Evolutionary conservation across 805 yeast species (phyloP).

Genomic region (Sugiyamaella valdiviana): DNA sequence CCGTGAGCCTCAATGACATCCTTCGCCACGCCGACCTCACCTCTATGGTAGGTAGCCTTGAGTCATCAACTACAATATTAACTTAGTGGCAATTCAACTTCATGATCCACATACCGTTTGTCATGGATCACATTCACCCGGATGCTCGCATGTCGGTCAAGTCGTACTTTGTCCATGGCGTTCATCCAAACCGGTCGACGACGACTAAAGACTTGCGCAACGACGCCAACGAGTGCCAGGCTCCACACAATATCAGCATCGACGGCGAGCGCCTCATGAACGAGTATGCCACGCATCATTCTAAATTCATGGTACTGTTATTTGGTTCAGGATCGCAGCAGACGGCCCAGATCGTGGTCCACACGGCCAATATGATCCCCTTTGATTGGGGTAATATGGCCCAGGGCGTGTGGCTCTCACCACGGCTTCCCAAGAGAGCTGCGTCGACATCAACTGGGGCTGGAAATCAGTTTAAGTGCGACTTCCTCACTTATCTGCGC

Average conservation of each 20-base stretch:
- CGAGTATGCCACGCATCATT: slow-evolving; percentile 29
- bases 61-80: too few relatives aligned
- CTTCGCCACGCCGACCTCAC: slow-evolving; percentile 20
- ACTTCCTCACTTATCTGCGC: slow-evolving; percentile 23
- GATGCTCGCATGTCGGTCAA: slow-evolving; percentile 11
- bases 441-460: not conserved
- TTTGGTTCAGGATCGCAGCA: slow-evolving; percentile 9
- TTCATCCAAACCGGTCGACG: slow-evolving; percentile 3
- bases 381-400: slow-evolving; percentile 31
- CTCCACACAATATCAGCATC: slow-evolving; percentile 17
- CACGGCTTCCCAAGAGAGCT: slow-evolving; percentile 13
- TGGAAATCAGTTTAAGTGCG: slow-evolving; percentile 21
- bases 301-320: slow-evolving; percentile 30
- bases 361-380: slow-evolving; percentile 30
- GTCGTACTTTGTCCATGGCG: slow-evolving; percentile 24
- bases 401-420: slow-evolving; percentile 30
- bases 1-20: slow-evolving; percentile 20
- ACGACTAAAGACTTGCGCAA: slow-evolving; percentile 5
- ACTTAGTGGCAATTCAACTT: slow-evolving; percentile 30
- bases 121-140: slow-evolving; percentile 20
- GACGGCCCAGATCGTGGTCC: slow-evolving; percentile 25
- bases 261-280: slow-evolving; percentile 18
- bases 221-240: slow-evolving; percentile 3
- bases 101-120: slow-evolving; percentile 24
- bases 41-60: slow-evolving; percentile 13